A percentile compares a stretch with the other conserved stretches of the same genome.
Conservation (phyloP, 768 basidiomycete genomes). For the Gymnopilus junonius region DNA sequence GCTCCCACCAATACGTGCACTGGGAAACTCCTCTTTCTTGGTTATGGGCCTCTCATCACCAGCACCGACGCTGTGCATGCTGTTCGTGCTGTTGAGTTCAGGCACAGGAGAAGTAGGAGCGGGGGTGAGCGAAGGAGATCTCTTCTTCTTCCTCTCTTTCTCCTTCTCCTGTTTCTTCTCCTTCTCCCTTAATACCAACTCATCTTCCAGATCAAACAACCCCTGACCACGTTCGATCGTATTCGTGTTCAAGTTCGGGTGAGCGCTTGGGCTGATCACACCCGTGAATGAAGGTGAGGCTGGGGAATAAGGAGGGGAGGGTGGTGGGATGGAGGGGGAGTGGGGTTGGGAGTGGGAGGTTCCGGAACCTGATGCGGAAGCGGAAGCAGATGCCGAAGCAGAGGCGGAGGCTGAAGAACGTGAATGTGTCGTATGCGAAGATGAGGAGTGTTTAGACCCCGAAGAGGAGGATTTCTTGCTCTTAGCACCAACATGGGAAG, state of each 20-base stretch:
- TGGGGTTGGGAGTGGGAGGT: neutral
- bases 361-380: too few species aligned
- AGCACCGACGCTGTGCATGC: too few species aligned
- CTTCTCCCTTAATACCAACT: too few species aligned
- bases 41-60: slow-evolving; percentile 22
- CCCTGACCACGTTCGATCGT: slow-evolving; percentile 37
- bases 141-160: too few species aligned
- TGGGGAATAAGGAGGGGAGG: slow-evolving; percentile 49
- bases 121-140: too few species aligned
- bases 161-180: too few species aligned
- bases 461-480: slow-evolving; percentile 36
- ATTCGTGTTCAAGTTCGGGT: slow-evolving; percentile 18
- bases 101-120: too few species aligned
- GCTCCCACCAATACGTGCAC: slow-evolving; percentile 12
- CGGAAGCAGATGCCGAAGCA: neutral
- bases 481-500: neutral
- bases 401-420: slow-evolving; percentile 18
- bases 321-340: slow-evolving; percentile 38
- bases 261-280: slow-evolving; percentile 18
- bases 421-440: slow-evolving; percentile 19
- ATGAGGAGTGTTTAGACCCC: slow-evolving; percentile 32
- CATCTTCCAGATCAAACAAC: slow-evolving; percentile 42
- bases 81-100: too few species aligned
- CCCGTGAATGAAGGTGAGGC: slow-evolving; percentile 35
- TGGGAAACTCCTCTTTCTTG: slow-evolving; percentile 9